Base-by-base conservation (phyloP, 306 rosid genomes). In the Cicer pinnatifidum region DNA sequence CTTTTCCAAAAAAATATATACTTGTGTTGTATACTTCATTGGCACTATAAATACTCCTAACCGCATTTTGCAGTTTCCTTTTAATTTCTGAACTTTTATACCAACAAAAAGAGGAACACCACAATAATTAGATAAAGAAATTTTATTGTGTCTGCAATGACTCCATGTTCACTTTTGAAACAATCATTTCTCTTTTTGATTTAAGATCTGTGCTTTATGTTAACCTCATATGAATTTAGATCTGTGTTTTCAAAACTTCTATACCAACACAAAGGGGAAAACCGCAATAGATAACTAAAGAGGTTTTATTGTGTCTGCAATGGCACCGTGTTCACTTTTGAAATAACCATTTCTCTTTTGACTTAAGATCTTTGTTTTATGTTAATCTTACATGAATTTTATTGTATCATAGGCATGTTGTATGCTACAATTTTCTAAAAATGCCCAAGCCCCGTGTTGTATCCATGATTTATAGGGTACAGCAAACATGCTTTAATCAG, bases 301-400 rank as follows among this genome's bases (percentile, higher is more conserved):
- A 60, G 52, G 41, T 64, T 64, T 39, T 64, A 17, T 16, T 40
- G 48, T 6, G 68, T 39, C 35, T 40, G 15, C 70, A 64, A 17
- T 17, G 70, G 17, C 52, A 41, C 52, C 70, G 17, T 41, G 38
- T 16, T 40, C 45, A 40, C 46, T 41, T 40, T 41, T 41, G 19
- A 64, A 64, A 64, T 3, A 9, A 41, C 3, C 6, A 41, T 16
- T 63, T 39, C n/a, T 63, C 69, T 15, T 16, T 63, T 63, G 48
- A 62, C 10, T 63, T 40, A 41, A 64, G 51, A 64, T 64, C 33
- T 41, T 13, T 41, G 35, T 63, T 63, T 63, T 8, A 63, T 64
- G 47, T 17, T 64, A 40, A 64, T 63, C 46, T 37, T 61, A 12
- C 8, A 60, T 7, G 17, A 35, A 60, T 60, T 60, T 37, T 8